Evolutionary conservation across 331 rosid species (phyloP).

Genomic region (Quercus tomentella): DNA sequence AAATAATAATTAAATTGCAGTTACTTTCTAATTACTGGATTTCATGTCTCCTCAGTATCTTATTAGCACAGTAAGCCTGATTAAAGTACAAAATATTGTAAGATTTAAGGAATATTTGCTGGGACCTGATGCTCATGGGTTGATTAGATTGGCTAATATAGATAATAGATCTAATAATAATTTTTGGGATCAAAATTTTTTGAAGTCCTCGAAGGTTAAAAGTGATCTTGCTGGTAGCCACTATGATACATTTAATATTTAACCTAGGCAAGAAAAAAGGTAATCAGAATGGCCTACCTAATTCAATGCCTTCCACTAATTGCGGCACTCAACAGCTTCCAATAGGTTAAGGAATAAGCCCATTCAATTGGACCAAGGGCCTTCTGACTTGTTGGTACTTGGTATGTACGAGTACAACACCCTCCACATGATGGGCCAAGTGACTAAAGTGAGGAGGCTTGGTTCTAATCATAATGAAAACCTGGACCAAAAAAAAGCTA

Average conservation of each 20-base stretch:
- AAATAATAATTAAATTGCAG: not conserved
- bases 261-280: not conserved
- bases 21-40: constrained; percentile 40
- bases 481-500: too few species aligned
- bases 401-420: too few species aligned
- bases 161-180: constrained; percentile 5
- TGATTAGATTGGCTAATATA: not conserved
- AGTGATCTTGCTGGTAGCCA: not conserved
- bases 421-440: too few species aligned
- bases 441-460: too few species aligned
- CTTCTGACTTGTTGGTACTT: too few species aligned
- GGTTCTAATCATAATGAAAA: too few species aligned
- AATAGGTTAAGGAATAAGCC: not conserved
- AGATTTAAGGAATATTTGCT: constrained; percentile 68
- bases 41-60: constrained; percentile 47
- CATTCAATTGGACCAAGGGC: too few species aligned
- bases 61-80: constrained; percentile 32
- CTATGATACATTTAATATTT: not conserved
- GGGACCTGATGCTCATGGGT: constrained; percentile 31
- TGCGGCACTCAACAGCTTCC: not conserved
- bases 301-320: not conserved
- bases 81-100: constrained; percentile 17
- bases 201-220: not conserved
- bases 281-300: not conserved
- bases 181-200: not conserved